phyloP scores from a whole-genome alignment of 75 land plant species.

The Larix kaempferi region DNA sequence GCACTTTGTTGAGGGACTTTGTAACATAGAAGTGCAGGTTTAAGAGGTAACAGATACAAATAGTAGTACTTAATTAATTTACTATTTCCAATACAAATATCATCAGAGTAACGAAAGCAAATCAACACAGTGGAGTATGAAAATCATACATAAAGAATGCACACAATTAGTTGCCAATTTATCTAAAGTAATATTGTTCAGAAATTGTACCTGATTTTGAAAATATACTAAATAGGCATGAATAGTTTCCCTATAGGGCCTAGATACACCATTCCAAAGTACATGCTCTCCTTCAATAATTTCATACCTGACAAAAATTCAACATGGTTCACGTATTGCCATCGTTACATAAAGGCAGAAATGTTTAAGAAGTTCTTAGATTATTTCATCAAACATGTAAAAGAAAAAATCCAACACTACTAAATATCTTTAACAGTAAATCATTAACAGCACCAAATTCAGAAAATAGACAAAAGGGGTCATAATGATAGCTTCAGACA shows the following conservation, averaged over 20 bases:
- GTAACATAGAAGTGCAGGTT: no score
- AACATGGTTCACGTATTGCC: conserved; percentile 10
- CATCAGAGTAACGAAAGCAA: neutral
- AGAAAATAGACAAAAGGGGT: no score
- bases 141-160: neutral
- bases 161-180: neutral
- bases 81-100: conserved; percentile 5
- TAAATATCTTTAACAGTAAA: no score
- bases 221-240: conserved; percentile 91
- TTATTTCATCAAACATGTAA: neutral
- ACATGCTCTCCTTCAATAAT: conserved; percentile 94
- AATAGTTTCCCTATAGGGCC: conserved; percentile 92
- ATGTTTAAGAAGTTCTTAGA: neutral
- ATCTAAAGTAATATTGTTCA: neutral
- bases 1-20: no score
- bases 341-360: neutral
- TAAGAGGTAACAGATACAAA: neutral
- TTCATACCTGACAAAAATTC: conserved; percentile 67
- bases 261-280: conserved; percentile 90
- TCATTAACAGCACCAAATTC: no score
- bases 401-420: no score
- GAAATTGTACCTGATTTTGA: conserved; percentile 73
- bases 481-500: no score
- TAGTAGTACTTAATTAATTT: neutral
- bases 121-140: neutral